Percentiles rank a stretch among this genome's conserved stretches.
phyloP scores from a whole-genome alignment of 2,329 filamentous ascomycete genomes.

The Trichoderma lentiforme region DNA sequence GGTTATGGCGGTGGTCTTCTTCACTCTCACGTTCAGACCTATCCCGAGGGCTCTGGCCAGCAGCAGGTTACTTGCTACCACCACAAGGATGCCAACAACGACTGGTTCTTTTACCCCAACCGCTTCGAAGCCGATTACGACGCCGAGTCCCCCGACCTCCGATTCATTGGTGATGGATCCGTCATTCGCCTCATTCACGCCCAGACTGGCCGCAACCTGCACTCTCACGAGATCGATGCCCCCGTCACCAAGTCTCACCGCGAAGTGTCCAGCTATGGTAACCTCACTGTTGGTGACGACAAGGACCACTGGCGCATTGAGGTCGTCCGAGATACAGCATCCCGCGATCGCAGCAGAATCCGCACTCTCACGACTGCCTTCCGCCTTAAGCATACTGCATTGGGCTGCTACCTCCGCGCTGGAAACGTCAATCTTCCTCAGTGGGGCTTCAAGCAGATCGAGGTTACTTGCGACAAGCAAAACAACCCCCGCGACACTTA shows the following conservation, averaged over 20 bases:
- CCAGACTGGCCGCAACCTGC: constrained; percentile 93
- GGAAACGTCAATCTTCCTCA: constrained; percentile 95
- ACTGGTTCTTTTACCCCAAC: constrained; percentile 99
- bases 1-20: constrained; percentile 95
- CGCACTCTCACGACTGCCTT: constrained; percentile 92
- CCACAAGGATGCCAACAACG: constrained; percentile 99
- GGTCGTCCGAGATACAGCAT: constrained; percentile 85
- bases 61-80: constrained; percentile 99
- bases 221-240: constrained; percentile 87
- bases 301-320: constrained; percentile 98
- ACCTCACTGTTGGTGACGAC: constrained; percentile 89
- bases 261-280: constrained; percentile 95
- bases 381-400: constrained; percentile 74
- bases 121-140: constrained; percentile 72
- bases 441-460: constrained; percentile 99
- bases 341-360: constrained; percentile 76
- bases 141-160: constrained; percentile 59
- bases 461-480: constrained; percentile 89
- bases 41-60: constrained; percentile 86
- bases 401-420: constrained; percentile 91
- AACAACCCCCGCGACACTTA: constrained; percentile 92
- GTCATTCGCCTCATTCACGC: constrained; percentile 85
- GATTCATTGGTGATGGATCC: constrained; percentile 75
- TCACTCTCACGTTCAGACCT: constrained; percentile 95
- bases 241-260: constrained; percentile 84